Evolutionary conservation across 495 filamentous ascomycete genomes (phyloP), one percentile per base, ranked within the genome.

Genomic region (Durotheca rogersii): DNA sequence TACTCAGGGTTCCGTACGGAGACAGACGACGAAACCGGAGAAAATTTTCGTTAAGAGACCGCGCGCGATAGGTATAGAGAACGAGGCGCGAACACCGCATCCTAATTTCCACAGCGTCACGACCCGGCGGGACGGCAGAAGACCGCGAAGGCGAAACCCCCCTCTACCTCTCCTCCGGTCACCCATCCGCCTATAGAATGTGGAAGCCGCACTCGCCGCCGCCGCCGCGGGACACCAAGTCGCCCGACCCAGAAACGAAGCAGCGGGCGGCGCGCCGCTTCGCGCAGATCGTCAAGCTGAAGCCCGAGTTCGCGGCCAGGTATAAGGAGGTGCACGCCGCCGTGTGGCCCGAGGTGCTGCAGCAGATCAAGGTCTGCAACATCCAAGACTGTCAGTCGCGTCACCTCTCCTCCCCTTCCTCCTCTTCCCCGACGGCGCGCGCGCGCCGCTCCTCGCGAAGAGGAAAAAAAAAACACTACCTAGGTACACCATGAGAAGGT

Each of bases 311-410:
- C 35, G 64, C 82, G 10, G 74, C 74, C 14, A 75, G 78, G 37
- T 90, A 90, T 68, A 90, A 88, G 60, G 74, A 85, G 66, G 81
- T 80, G 45, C 87, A 89, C 52, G 80, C 79, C 2, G 74, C 76
- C 7, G 85, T 87, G 0, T 90, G 86, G 86, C 86, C 85, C 1
- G 83, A 86, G 53, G 84, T 90, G 2, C 65, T 87, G 41, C 72
- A 80, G 64, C 81, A 86, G 66, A 88, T 91, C 59, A 79, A 80
- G 58, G 79, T 82, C 33, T 86, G 80, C 64, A 84, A 84, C 56
- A 90, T 91, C 47, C 66, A 69, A 30, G 87, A 89, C 57, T 89
- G 84, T 86, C 72, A 18, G 75, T 62, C 1, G 1, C 30, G 15
- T 16, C 33, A 50, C 30, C 32, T 15, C 16, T 41, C 11, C 21